Base-by-base conservation (phyloP, 2,329 filamentous ascomycete species). In the Simplicillium aogashimaense region DNA sequence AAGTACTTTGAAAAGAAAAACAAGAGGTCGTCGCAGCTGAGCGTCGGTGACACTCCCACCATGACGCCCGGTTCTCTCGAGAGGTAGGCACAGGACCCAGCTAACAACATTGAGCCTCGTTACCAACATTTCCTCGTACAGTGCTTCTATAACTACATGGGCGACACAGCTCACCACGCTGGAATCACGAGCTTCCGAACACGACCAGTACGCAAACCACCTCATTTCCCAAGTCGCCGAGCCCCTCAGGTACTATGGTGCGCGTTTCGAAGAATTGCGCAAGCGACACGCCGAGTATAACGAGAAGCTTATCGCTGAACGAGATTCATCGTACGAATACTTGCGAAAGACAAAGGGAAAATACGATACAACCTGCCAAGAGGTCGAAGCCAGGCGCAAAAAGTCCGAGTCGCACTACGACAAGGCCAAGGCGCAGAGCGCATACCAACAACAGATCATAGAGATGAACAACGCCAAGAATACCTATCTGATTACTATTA, bases 381-480 rank as follows among this genome's bases (percentile, higher is more conserved):
- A 97, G 58, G 86, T 98, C 18, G 92, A 98, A 67, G 86, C 81
- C 50, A 82, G 83, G 60, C 83, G 92, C 54, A 97, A 95, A 69
- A 98, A 98, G 72, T 81, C 84, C 38, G 92, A 98, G 54, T 83
- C 83, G 36, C 80, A 88, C n/a, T 94, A 92, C 55, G 90, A 97
- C 59, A 95, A 95, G 65, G 67, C 78, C 46, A 98, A 95, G 66
- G 88, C 90, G 7, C 86, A 95, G 57, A 83, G 78, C 57, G 81
- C 86, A 30, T 98, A 94, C 62, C 86, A 94, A 54, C 87, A 95
- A 57, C 90, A 97, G 61, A 72, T 94, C 44, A 66, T 81, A 44
- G 92, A 98, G 51, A 97, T 97, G 92, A 86, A 92, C 64, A 98
- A 98, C 58, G 76, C 83, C 59, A 98, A 98, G 70, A 98, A 98